phyloP scores from a whole-genome alignment of 2,329 filamentous ascomycete genomes.

The Gremmenia infestans region DNA sequence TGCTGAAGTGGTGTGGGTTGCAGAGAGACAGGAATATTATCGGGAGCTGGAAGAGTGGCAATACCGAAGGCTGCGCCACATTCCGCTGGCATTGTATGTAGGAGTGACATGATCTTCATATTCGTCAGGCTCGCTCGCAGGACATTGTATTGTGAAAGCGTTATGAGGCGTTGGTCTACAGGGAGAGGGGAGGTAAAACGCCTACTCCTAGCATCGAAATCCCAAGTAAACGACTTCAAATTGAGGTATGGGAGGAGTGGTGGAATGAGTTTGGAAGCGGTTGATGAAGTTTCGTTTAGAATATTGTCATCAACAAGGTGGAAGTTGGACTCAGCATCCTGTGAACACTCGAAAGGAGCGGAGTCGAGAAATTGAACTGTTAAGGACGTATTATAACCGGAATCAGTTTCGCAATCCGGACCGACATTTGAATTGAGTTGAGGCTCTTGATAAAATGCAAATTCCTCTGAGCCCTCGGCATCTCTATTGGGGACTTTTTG shows the following conservation, averaged over 20 bases:
- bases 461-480: background rate
- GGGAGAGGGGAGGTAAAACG: conserved; percentile 7
- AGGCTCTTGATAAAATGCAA: background rate
- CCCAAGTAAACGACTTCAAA: background rate
- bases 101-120: conserved; percentile 11
- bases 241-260: conserved; percentile 1
- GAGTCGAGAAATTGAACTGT: background rate
- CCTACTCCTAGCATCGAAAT: background rate
- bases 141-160: conserved; percentile 13
- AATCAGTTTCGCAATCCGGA: too few species aligned
- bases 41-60: background rate
- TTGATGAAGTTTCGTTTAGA: background rate
- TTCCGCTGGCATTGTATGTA: conserved; percentile 1
- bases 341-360: background rate
- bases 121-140: conserved; percentile 13
- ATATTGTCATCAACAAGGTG: background rate
- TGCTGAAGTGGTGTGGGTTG: conserved; percentile 12
- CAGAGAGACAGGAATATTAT: conserved; percentile 6
- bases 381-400: background rate
- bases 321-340: background rate
- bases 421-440: too few species aligned
- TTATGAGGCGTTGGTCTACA: conserved; percentile 12
- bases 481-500: background rate
- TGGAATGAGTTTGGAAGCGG: conserved; percentile 1
- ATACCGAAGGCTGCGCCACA: conserved; percentile 4